Conservation (phyloP, 768 basidiomycete genomes). For the Boletus edulis region DNA sequence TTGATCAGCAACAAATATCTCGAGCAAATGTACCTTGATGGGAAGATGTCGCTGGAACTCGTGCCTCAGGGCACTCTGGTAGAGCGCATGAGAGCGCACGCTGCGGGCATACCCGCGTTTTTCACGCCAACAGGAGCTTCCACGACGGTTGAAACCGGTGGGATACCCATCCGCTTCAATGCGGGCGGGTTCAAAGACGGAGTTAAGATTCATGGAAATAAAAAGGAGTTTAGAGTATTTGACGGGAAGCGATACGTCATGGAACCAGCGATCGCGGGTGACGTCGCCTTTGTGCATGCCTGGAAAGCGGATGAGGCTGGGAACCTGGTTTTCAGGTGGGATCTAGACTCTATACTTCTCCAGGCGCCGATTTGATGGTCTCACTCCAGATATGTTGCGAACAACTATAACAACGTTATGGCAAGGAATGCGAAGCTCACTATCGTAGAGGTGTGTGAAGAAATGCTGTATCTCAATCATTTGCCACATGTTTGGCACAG, state of each 20-base stretch:
- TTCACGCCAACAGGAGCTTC: constrained; percentile 84
- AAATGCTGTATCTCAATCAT: background rate
- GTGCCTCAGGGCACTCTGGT: constrained; percentile 91
- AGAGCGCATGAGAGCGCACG: constrained; percentile 81
- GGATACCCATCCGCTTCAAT: constrained; percentile 76
- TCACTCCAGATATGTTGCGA: constrained; percentile 65
- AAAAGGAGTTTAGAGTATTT: constrained; percentile 72
- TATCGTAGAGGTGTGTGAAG: constrained; percentile 67
- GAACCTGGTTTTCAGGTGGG: constrained; percentile 81
- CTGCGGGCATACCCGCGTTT: constrained; percentile 85
- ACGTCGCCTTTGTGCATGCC: constrained; percentile 79
- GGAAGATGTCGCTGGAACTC: constrained; percentile 80
- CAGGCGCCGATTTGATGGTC: background rate
- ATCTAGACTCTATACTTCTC: background rate
- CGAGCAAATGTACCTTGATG: constrained; percentile 73
- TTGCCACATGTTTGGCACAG: constrained; percentile 33
- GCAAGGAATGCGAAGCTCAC: constrained; percentile 84
- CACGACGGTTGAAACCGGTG: constrained; percentile 72
- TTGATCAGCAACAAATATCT: constrained; percentile 73
- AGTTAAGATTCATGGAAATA: constrained; percentile 64
- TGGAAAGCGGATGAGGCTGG: constrained; percentile 92
- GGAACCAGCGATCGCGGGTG: constrained; percentile 73
- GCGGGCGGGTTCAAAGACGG: constrained; percentile 66
- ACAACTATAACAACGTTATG: constrained; percentile 84
- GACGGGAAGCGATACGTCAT: constrained; percentile 73